Evolutionary conservation across 441 rosid species (phyloP), one percentile per base, ranked within the genome.

Genomic region (Populus hybrid): DNA sequence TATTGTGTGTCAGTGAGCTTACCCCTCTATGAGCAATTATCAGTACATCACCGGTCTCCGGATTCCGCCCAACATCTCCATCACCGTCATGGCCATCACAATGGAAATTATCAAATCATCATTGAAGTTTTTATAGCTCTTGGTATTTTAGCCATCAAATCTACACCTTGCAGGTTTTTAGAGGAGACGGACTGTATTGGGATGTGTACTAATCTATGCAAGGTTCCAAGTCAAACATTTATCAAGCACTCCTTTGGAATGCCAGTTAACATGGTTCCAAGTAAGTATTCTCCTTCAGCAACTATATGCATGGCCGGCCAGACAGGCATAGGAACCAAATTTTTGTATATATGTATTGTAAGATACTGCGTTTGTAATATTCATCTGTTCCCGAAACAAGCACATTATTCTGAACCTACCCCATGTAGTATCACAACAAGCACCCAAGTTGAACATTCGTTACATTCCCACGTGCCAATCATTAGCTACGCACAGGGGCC

Each of bases 171-270:
- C 83, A 95, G 99, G 88, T 92, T 95, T 83, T 87, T 95, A 65
- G 99, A 92, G 82, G 90, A 91, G 84, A 84, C 88, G 38, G 90
- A 90, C 78, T 95, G 99, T 78, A 90, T 90, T 14, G 97, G 99
- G 54, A 90, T 90, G 98, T 95, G 99, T 81, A 90, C 90, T 67
- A 93, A 95, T 84, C 87, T 94, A 26, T 95, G 99, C 72, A 95
- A 89, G 85, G 79, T 88, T 74, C 97, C 99, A 67, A 81, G 86
- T 61, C 98, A 93, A 83, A 83, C 81, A 76, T 94, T 95, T 80
- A 92, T 95, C 75, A 92, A 89, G 83, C 83, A 87, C 72, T 86
- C 95, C 79, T 81, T 95, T 4, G 98, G 99, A 76, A 86, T 92
- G 93, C 92, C 98, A 2, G 85, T 93, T 85, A 86, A 91, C 86